Evolutionary conservation across 2,329 filamentous ascomycete genomes (phyloP).

Genomic region (Colletotrichum musicola): DNA sequence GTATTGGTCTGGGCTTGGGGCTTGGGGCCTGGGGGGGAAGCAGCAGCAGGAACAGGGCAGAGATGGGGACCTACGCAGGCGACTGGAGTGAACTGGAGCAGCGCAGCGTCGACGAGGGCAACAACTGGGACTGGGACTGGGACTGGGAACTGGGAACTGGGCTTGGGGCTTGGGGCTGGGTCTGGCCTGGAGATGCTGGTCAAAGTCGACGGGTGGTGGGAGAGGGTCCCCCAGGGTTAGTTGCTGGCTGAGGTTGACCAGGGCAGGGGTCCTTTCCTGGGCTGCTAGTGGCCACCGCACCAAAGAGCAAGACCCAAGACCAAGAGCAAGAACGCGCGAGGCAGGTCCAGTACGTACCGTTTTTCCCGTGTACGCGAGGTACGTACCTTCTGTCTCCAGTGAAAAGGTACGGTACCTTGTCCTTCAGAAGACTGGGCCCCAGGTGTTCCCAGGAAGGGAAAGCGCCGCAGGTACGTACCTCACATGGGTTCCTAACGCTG

Average conservation of each 20-base stretch:
- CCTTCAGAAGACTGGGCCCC: not conserved
- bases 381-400: no score
- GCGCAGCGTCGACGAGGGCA: slow-evolving; percentile 26
- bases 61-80: slow-evolving; percentile 13
- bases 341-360: not conserved
- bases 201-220: slow-evolving; percentile 30
- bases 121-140: slow-evolving; percentile 10
- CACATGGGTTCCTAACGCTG: not conserved
- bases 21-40: not conserved
- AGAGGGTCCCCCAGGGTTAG: slow-evolving; percentile 28
- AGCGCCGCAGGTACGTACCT: not conserved
- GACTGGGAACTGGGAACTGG: slow-evolving; percentile 11
- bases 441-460: slow-evolving; percentile 1
- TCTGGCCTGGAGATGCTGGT: slow-evolving; percentile 36
- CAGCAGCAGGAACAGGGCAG: not conserved
- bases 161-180: slow-evolving; percentile 20
- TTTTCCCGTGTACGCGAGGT: not conserved
- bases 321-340: not conserved
- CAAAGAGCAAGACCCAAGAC: not conserved
- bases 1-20: slow-evolving; percentile 15
- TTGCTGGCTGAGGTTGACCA: slow-evolving; percentile 32
- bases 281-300: slow-evolving; percentile 31
- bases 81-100: slow-evolving; percentile 21
- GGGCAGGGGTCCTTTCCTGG: slow-evolving; percentile 34
- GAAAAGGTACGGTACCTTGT: no score